Base-by-base conservation (phyloP, 169 alveolate species). In the Cryptosporidium baileyi region DNA sequence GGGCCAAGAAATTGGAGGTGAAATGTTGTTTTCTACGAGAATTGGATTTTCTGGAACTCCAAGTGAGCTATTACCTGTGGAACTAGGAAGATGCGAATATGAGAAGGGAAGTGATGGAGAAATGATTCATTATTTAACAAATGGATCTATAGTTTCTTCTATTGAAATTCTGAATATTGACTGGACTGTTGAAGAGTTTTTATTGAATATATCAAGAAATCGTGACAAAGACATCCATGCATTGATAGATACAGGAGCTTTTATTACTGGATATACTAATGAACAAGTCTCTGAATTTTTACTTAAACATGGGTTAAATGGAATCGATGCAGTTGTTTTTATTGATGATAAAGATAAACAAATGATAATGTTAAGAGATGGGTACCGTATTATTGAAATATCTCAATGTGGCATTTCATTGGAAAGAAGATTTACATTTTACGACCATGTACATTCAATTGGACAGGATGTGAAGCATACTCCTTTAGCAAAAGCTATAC, bases 1-100 rank as follows among this genome's bases (percentile, higher is more conserved):
- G 0, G 96, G 97, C n/a, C 97, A 94, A 82, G 97, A 95, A 80
- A 82, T 95, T 30, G 96, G 96, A 15, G 93, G 95, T 41, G 89
- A 92, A 36, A 91, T 93, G 65, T 82, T 95, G 54, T 95, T 95
- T 89, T 93, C 94, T 34, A 80, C 91, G 17, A 92, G 97, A 43
- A 89, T 95, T 40, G 98, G 98, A 22, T 95, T 94, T 93, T 93
- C 97, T 32, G 98, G 98, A 2, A 95, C 98, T 28, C 97, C 97
- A 30, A 93, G 96, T 62, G 97, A 94, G 80, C 92, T 95, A 80
- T 90, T 95, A 67, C 98, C 98, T 0, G 93, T 88, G 54, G 96
- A 93, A 43, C 82, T 95, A 89, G 95, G 95, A 52, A 74, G 67
- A 22, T 94, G 97, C 90, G 89, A 90, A 81, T 95, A 91, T 90